A percentile compares a stretch with the other conserved stretches of the same genome.
phyloP scores from a whole-genome alignment of 2,329 filamentous ascomycete genomes.

The Fusarium oxysporum region DNA sequence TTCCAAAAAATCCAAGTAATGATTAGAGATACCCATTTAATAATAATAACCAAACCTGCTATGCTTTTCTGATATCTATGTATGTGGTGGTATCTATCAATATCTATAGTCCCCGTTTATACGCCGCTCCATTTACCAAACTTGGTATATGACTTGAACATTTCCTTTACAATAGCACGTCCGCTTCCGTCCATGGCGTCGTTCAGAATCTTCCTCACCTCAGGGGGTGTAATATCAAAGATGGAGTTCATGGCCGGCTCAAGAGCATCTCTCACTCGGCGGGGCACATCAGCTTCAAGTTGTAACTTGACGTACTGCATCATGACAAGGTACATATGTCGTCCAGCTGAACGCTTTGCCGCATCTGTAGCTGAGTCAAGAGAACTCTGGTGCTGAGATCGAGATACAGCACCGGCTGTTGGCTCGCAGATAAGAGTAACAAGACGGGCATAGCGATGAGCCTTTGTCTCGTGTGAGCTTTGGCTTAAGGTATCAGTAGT shows the following conservation, averaged over 20 bases:
- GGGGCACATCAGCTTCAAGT: conserved; percentile 65
- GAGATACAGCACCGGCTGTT: conserved; percentile 65
- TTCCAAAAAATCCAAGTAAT: neutral
- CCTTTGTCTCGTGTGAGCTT: conserved; percentile 57
- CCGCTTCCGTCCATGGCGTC: conserved; percentile 70
- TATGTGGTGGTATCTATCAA: conserved; percentile 37
- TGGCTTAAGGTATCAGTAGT: conserved; percentile 31
- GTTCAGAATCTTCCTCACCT: conserved; percentile 66
- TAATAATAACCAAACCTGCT: conserved; percentile 18
- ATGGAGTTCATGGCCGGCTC: conserved; percentile 69
- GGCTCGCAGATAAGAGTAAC: conserved; percentile 71
- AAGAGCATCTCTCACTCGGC: conserved; percentile 65
- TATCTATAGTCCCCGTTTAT: conserved; percentile 46
- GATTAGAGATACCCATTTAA: conserved; percentile 35
- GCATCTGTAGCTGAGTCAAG: conserved; percentile 71
- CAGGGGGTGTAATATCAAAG: conserved; percentile 67
- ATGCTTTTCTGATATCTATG: conserved; percentile 18
- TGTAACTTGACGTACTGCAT: conserved; percentile 71
- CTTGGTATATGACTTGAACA: conserved; percentile 70
- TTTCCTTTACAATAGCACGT: conserved; percentile 67
- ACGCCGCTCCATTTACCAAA: conserved; percentile 74
- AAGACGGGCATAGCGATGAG: conserved; percentile 65
- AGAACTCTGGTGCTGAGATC: conserved; percentile 55
- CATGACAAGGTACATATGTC: conserved; percentile 71
- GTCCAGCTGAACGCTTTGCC: conserved; percentile 70